phyloP scores from a whole-genome alignment of 371 early-diverging fungal genomes.

The Chytridium lagenaria region DNA sequence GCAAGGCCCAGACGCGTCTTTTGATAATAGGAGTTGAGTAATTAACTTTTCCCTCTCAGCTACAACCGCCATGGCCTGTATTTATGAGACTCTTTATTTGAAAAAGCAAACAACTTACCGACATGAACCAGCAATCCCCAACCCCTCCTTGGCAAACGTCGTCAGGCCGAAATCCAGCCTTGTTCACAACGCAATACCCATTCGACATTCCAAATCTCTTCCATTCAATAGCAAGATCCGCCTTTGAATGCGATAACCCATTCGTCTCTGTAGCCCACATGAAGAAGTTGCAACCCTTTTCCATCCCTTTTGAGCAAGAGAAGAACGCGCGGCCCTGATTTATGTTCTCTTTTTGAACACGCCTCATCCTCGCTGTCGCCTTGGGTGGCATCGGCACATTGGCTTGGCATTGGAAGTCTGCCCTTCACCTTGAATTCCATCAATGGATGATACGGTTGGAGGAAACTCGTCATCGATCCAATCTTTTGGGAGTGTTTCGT shows the following conservation, averaged over 20 bases:
- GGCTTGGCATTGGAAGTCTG: not conserved
- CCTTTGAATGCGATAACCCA: conserved; percentile 17
- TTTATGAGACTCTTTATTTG: conserved; percentile 16
- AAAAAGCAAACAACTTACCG: conserved; percentile 35
- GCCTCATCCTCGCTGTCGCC: conserved; percentile 11
- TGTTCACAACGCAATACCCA: conserved; percentile 10
- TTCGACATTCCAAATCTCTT: conserved; percentile 6
- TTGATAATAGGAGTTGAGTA: not conserved
- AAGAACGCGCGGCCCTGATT: conserved; percentile 32
- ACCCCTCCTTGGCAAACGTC: conserved; percentile 22
- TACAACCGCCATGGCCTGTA: not conserved
- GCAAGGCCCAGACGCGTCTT: conserved; percentile 36
- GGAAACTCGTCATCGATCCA: conserved; percentile 27
- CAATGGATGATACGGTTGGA: conserved; percentile 30
- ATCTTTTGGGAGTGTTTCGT: not conserved
- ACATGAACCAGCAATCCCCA: conserved; percentile 46
- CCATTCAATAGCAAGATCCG: conserved; percentile 17
- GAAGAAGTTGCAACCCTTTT: conserved; percentile 27
- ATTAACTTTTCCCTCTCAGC: not conserved
- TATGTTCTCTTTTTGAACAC: conserved; percentile 34
- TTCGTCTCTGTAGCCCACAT: conserved; percentile 27
- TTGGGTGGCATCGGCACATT: conserved; percentile 14
- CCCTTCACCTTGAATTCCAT: conserved; percentile 14
- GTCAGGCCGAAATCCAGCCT: not conserved
- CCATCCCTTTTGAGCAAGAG: conserved; percentile 14